Conservation (phyloP, 2,329 filamentous ascomycete species). For the Dendrostoma leiphaemia region DNA sequence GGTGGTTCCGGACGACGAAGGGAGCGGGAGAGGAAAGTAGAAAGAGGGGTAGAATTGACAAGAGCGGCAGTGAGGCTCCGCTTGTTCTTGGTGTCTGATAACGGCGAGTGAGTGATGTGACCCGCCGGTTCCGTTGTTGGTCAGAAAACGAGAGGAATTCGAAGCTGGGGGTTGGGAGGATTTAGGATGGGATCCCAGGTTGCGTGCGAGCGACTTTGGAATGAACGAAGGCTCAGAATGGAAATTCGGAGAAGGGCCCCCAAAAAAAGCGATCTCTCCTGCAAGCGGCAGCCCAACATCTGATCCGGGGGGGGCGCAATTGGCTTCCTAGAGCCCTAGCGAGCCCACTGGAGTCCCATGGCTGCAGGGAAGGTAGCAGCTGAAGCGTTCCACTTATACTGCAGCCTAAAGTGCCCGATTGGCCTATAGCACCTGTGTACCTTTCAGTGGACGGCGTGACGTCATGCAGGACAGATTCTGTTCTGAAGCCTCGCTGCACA, state of each 20-base stretch:
- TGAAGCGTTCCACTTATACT: no score
- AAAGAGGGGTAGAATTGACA: conserved; percentile 3
- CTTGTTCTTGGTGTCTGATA: no score
- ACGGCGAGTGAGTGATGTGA: no score
- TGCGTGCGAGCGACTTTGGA: neutral
- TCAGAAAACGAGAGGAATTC: no score
- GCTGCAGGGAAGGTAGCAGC: no score
- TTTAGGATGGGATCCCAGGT: neutral
- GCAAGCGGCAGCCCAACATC: neutral
- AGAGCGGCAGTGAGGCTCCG: no score
- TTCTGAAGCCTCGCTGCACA: no score
- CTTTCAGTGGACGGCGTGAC: neutral
- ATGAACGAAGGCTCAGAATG: neutral
- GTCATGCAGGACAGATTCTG: neutral
- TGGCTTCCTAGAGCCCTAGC: neutral
- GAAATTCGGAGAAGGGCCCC: neutral
- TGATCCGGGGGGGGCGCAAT: neutral
- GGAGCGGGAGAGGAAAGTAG: conserved; percentile 6
- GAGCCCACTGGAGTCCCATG: neutral
- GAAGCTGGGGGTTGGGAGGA: no score
- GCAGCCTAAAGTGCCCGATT: neutral
- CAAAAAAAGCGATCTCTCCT: neutral
- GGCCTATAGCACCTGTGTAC: no score
- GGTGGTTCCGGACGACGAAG: conserved; percentile 7
- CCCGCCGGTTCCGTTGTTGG: no score